Evolutionary conservation across 306 rosid species (phyloP).

Genomic region (Albizia julibrissin): DNA sequence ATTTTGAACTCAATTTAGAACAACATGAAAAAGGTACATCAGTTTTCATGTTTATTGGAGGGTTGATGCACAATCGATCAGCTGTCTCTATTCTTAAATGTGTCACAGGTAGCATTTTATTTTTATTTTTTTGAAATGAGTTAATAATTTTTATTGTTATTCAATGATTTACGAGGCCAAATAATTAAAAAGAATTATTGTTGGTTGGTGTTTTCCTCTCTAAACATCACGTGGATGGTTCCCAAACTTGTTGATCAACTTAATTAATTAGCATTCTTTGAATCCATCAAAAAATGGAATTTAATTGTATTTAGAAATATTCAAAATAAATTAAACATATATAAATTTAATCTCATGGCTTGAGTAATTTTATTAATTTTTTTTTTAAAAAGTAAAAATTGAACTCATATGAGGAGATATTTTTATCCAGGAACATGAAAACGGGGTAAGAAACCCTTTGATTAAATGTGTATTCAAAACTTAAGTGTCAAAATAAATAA

Average conservation of each 20-base stretch:
- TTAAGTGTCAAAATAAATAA: background rate
- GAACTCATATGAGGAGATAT: background rate
- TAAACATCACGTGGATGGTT: background rate
- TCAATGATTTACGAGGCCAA: background rate
- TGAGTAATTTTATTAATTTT: too few relatives aligned
- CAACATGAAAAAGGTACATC: background rate
- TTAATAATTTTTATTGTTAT: background rate
- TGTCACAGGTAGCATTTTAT: background rate
- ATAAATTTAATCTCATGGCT: background rate
- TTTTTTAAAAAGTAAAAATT: background rate
- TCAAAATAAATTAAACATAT: background rate
- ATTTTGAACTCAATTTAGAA: too few relatives aligned
- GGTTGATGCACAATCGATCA: background rate
- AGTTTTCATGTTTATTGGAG: background rate
- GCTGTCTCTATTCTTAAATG: background rate
- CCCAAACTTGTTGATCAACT: background rate
- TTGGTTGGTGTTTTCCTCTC: background rate
- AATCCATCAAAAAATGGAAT: too few relatives aligned
- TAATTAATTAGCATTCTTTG: background rate
- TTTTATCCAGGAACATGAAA: background rate
- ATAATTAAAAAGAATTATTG: slow-evolving; percentile 5
- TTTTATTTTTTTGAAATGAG: background rate
- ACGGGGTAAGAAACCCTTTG: background rate
- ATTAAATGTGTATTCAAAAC: slow-evolving; percentile 18
- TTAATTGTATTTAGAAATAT: too few relatives aligned